A percentile compares a stretch with the other conserved stretches of the same genome.
phyloP scores from a whole-genome alignment of 306 rosid genomes.

The Prinsepia uniflora region DNA sequence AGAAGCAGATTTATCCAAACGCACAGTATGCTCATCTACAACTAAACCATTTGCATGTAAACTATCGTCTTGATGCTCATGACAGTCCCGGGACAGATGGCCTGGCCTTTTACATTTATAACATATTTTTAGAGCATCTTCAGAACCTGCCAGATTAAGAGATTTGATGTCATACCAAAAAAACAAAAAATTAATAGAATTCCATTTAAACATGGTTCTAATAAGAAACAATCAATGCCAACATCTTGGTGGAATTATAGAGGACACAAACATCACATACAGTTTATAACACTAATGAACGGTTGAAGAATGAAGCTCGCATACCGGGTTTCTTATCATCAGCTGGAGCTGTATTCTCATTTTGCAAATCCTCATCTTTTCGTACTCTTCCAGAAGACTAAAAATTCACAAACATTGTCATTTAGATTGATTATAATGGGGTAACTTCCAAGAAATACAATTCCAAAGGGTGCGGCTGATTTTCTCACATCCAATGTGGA shows the following conservation, averaged over 20 bases:
- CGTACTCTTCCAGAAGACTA: constrained; percentile 81
- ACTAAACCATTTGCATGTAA: constrained; percentile 41
- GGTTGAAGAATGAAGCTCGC: constrained; percentile 10
- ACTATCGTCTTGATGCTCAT: constrained; percentile 46
- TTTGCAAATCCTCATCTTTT: constrained; percentile 47
- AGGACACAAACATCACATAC: neutral
- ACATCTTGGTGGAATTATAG: constrained; percentile 9
- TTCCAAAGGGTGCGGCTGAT: neutral
- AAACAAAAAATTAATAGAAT: neutral
- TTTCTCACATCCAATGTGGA: neutral
- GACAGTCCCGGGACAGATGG: constrained; percentile 88
- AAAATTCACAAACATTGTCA: constrained; percentile 29
- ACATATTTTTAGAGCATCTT: constrained; percentile 78
- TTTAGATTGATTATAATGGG: constrained; percentile 1
- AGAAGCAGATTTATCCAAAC: constrained; percentile 33
- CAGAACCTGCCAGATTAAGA: constrained; percentile 42
- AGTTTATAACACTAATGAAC: neutral
- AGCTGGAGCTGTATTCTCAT: constrained; percentile 36
- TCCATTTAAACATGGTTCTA: neutral
- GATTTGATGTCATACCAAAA: neutral
- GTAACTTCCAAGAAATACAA: neutral
- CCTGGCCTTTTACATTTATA: constrained; percentile 92
- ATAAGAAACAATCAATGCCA: neutral
- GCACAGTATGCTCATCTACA: constrained; percentile 35
- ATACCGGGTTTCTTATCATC: constrained; percentile 42